Conservation (phyloP, 192 early-diverging fungal species). For the Podila epicladia region DNA sequence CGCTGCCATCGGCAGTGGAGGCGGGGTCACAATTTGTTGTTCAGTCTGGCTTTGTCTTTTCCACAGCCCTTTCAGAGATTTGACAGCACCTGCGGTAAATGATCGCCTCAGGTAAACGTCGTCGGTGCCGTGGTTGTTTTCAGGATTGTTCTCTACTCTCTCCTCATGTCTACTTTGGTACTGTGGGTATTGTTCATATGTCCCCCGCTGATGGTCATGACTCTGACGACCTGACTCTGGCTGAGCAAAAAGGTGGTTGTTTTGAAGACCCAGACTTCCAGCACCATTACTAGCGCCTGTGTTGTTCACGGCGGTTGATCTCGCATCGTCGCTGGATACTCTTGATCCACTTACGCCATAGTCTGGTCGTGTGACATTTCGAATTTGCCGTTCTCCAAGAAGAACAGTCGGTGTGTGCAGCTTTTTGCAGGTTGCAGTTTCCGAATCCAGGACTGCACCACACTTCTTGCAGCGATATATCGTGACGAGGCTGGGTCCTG, state of each 20-base stretch:
- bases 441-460: constrained; percentile 17
- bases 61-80: constrained; percentile 23
- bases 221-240: background rate
- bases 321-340: background rate
- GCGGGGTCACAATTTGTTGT: constrained; percentile 29
- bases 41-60: constrained; percentile 24
- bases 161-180: background rate
- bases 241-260: background rate
- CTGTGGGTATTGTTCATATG: background rate
- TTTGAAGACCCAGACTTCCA: background rate
- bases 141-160: background rate
- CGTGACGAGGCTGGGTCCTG: constrained; percentile 12
- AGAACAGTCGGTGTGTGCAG: constrained; percentile 3
- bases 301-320: background rate
- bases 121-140: constrained; percentile 33
- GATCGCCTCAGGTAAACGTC: constrained; percentile 20
- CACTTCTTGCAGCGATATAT: constrained; percentile 21
- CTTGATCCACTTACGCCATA: background rate
- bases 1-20: background rate
- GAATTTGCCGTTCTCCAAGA: constrained; percentile 9
- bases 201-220: background rate
- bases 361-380: constrained; percentile 2
- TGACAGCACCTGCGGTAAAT: constrained; percentile 13
- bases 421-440: constrained; percentile 26
- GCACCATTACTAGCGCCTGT: too few relatives aligned